Evolutionary conservation across 2,329 filamentous ascomycete species (phyloP).

Genomic region (Zymoseptoria passerinii): DNA sequence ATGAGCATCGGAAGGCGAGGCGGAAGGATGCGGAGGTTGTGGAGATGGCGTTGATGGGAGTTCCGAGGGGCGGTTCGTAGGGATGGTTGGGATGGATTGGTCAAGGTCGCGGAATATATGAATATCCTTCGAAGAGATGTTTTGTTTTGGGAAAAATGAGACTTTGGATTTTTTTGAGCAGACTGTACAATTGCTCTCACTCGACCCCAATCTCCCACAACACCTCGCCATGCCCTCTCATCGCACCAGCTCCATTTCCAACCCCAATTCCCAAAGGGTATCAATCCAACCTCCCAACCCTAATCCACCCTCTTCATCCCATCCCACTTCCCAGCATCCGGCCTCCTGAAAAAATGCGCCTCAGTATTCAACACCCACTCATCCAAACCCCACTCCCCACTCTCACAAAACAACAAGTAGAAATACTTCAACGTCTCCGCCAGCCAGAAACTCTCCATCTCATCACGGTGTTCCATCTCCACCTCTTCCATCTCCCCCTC

Average conservation of each 20-base stretch:
- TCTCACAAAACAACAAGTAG: constrained; percentile 68
- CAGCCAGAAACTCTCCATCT: constrained; percentile 82
- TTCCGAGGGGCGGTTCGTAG: neutral
- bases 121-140: neutral
- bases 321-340: constrained; percentile 1
- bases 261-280: neutral
- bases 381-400: constrained; percentile 57
- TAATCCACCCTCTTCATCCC: neutral
- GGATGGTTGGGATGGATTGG: neutral
- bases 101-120: neutral
- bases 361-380: constrained; percentile 57
- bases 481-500: neutral
- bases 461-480: constrained; percentile 34
- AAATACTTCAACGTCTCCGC: constrained; percentile 92
- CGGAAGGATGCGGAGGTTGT: neutral
- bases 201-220: neutral
- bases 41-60: neutral
- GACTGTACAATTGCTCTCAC: neutral
- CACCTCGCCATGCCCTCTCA: neutral
- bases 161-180: neutral
- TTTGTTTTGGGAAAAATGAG: neutral
- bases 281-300: neutral
- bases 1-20: neutral
- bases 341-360: constrained; percentile 41
- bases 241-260: neutral